Conservation (phyloP, 2,329 filamentous ascomycete genomes). For the Polychaeton citri region DNA sequence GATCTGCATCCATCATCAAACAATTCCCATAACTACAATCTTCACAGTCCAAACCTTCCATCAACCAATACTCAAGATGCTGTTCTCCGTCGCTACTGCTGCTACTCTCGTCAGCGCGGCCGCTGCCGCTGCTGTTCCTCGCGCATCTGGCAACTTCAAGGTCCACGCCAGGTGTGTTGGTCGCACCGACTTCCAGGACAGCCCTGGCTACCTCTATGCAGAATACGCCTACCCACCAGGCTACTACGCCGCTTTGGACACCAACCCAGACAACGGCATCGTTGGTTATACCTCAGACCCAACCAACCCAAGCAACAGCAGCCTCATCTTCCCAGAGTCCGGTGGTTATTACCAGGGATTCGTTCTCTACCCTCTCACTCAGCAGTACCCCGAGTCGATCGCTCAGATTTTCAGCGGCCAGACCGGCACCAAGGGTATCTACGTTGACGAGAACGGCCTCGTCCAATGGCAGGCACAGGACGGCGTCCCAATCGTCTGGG, state of each 20-base stretch:
- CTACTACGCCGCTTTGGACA: slow-evolving; percentile 5
- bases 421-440: slow-evolving; percentile 6
- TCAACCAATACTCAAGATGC: not conserved
- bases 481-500: slow-evolving; percentile 4
- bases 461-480: slow-evolving; percentile 6
- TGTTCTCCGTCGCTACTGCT: slow-evolving; percentile 1
- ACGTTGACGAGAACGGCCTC: slow-evolving; percentile 5
- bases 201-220: slow-evolving; percentile 6
- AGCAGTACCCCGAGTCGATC: slow-evolving; percentile 3
- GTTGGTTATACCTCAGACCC: slow-evolving; percentile 5
- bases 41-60: too few relatives aligned
- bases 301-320: slow-evolving; percentile 4
- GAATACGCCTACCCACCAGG: slow-evolving; percentile 6
- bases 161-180: slow-evolving; percentile 4
- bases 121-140: slow-evolving; percentile 3
- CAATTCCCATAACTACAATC: too few relatives aligned
- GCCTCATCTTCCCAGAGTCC: slow-evolving; percentile 2
- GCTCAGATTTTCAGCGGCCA: slow-evolving; percentile 7
- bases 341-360: slow-evolving; percentile 4
- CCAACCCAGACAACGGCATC: slow-evolving; percentile 3
- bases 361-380: slow-evolving; percentile 2
- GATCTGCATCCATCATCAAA: too few relatives aligned
- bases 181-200: slow-evolving; percentile 4
- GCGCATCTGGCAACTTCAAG: slow-evolving; percentile 5
- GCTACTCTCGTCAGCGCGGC: slow-evolving; percentile 3